Evolutionary conservation across 2,329 filamentous ascomycete genomes (phyloP).

Genomic region (Dryadomyces quercus-mongolicae): DNA sequence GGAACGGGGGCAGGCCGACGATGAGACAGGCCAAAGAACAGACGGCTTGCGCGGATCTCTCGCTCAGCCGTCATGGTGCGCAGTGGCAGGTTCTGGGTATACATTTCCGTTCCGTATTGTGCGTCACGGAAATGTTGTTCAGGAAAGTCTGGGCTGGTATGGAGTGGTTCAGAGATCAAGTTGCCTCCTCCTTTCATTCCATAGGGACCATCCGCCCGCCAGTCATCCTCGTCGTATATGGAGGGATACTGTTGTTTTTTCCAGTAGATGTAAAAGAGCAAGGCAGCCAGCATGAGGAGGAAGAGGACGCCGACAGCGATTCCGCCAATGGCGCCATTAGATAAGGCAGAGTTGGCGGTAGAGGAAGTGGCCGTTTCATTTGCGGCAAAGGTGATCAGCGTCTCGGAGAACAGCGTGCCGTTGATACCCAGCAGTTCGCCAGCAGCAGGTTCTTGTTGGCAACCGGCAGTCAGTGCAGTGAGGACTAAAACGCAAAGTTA

Average conservation of each 20-base stretch:
- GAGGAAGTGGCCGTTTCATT: constrained; percentile 14
- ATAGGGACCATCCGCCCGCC: not conserved
- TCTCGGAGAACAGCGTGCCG: constrained; percentile 27
- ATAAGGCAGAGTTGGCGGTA: constrained; percentile 19
- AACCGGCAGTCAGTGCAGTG: constrained; percentile 33
- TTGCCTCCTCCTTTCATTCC: not conserved
- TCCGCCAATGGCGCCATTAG: constrained; percentile 38
- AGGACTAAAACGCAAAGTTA: constrained; percentile 26
- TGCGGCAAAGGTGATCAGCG: constrained; percentile 27
- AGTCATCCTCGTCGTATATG: not conserved
- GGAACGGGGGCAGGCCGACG: not conserved
- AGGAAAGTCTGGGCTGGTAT: not conserved
- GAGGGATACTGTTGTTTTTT: constrained; percentile 13
- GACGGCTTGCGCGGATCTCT: no score
- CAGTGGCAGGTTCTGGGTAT: not conserved
- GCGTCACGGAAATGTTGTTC: not conserved
- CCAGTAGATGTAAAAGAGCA: constrained; percentile 37
- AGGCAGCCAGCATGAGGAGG: constrained; percentile 26
- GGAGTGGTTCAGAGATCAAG: not conserved
- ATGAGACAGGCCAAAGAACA: not conserved
- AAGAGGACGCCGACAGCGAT: constrained; percentile 36
- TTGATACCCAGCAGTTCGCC: constrained; percentile 28
- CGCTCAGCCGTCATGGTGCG: not conserved
- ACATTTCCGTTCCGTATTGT: not conserved
- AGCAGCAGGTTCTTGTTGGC: constrained; percentile 27